phyloP scores from a whole-genome alignment of 192 early-diverging fungal species.

The Funneliformis geosporum region DNA sequence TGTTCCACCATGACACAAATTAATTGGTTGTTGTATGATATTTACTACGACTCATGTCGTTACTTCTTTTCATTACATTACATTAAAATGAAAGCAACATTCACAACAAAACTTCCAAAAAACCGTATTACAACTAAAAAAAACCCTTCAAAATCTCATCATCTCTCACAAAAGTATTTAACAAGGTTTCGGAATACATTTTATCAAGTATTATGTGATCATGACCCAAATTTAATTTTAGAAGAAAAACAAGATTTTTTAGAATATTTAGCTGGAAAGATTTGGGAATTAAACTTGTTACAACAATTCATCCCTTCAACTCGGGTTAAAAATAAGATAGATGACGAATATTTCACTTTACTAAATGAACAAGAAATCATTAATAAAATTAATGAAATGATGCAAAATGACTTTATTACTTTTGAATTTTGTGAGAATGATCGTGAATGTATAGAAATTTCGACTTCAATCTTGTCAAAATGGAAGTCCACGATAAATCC shows the following conservation, averaged over 20 bases:
- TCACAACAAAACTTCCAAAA: neutral
- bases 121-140: neutral
- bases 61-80: neutral
- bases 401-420: constrained; percentile 24
- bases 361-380: constrained; percentile 18
- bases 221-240: constrained; percentile 24
- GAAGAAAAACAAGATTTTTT: neutral
- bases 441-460: constrained; percentile 24
- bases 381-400: constrained; percentile 10
- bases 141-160: neutral
- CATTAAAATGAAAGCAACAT: neutral
- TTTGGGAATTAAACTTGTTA: constrained; percentile 17
- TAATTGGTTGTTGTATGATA: too few species aligned
- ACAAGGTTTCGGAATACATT: neutral
- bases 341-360: neutral
- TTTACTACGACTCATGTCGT: too few species aligned
- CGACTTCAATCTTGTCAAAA: neutral
- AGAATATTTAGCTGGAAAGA: constrained; percentile 21
- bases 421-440: constrained; percentile 23
- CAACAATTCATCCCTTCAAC: neutral
- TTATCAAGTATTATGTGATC: constrained; percentile 23
- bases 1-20: too few species aligned
- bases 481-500: constrained; percentile 8
- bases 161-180: neutral
- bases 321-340: neutral